Evolutionary conservation across 2,329 filamentous ascomycete species (phyloP), one percentile per base, ranked within the genome.

Genomic region (Tolypocladium ovalisporum): DNA sequence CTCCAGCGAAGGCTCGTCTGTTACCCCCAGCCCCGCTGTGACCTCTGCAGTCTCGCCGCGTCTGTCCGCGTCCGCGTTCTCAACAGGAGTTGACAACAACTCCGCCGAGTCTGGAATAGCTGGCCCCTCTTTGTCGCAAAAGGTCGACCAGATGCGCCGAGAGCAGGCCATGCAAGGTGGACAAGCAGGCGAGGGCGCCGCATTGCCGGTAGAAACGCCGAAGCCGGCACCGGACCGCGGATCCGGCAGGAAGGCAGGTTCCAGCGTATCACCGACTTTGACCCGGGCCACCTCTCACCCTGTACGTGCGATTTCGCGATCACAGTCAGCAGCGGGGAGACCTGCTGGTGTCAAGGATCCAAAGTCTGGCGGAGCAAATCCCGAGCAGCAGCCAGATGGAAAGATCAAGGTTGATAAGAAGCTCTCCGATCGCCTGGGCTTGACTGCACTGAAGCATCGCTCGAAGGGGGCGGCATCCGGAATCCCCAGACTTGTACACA

Each of bases 401-500:
- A 71, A 75, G 27, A 62, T 71, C 57, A 81, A 79, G 63, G 73
- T 73, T 37, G 89, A 96, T 61, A 93, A 89, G 71, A 90, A 89
- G 65, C 76, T 96, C 57, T 84, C 84, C 17, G 90, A 90, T 62
- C 84, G 87, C 56, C 75, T 91, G 15, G 85, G 85, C 0, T 72
- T 93, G 1, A 79, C 78, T 34, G 77, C 83, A 4, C 73, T 89
- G 57, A 93, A 91, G 66, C 72, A 71, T 24, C 72, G 77, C 58
- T 73, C 79, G 32, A 86, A 85, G 65, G 68, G 71, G 1, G 76
- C 76, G 3, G 73, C 78, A n/a, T 97, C 94, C 1, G 80, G 93
- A 47, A 97, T 99, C 59, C 92, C 92, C 34, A 85, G 94, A 36
- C 94, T 94, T 32, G 84, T 96, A 34, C 85, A 88, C 54, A 89